Evolutionary conservation across 805 yeast genomes (phyloP).

Genomic region (Saccharomyces paradoxus): DNA sequence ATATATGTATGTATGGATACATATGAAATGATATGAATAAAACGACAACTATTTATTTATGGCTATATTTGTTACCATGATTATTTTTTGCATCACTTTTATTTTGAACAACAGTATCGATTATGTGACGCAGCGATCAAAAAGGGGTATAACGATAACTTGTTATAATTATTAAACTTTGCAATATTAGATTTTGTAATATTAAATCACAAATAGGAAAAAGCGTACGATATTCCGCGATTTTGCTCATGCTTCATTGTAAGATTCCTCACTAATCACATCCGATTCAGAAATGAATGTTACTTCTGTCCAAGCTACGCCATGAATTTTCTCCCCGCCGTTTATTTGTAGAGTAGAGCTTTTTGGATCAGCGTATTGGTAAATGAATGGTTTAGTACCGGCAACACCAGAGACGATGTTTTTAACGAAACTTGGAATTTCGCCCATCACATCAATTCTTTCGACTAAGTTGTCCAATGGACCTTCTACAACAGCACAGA

Average conservation of each 20-base stretch:
- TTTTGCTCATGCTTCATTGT: conserved; percentile 11
- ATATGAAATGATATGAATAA: neutral
- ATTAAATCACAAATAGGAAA: neutral
- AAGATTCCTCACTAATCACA: conserved; percentile 21
- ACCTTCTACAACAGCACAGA: conserved; percentile 51
- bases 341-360: conserved; percentile 20
- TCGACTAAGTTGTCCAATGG: conserved; percentile 57
- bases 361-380: conserved; percentile 68
- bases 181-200: neutral
- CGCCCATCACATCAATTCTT: conserved; percentile 96
- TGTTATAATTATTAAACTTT: neutral
- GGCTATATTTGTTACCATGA: neutral
- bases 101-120: neutral
- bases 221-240: neutral
- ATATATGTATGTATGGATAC: neutral
- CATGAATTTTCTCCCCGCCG: conserved; percentile 15
- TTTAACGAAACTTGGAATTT: conserved; percentile 89
- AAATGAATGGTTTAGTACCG: conserved; percentile 94
- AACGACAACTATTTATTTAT: neutral
- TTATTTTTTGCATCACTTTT: neutral
- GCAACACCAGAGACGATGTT: conserved; percentile 89
- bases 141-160: neutral
- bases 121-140: neutral
- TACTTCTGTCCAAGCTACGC: conserved; percentile 29
- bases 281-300: conserved; percentile 30